A percentile compares a stretch with the other conserved stretches of the same genome.
phyloP scores from a whole-genome alignment of 129 eudicot species.

The Smallanthus sonchifolius region DNA sequence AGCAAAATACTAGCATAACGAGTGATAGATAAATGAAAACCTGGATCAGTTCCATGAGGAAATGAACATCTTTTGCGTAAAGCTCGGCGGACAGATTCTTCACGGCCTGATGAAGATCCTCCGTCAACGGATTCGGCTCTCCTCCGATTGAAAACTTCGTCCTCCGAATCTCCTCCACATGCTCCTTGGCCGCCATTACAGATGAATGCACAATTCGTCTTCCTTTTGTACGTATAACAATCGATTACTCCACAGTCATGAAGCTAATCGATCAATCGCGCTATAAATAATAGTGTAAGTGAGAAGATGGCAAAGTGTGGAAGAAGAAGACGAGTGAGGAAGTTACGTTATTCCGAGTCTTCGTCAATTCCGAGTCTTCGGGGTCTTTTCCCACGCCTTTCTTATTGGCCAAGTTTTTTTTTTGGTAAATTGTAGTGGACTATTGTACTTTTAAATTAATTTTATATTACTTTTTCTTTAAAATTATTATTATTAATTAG shows the following conservation, averaged over 20 bases:
- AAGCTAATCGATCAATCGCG: not conserved
- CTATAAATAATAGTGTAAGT: not conserved
- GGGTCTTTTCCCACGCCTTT: constrained; percentile 6
- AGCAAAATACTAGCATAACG: not conserved
- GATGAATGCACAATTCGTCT: constrained; percentile 2
- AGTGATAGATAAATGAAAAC: constrained; percentile 6
- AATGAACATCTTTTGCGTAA: constrained; percentile 61
- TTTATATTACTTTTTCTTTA: no score
- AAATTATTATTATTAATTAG: no score
- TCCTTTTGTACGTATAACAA: not conserved
- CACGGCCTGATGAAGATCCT: constrained; percentile 63
- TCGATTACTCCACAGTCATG: not conserved
- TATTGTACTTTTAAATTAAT: no score
- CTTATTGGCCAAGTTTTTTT: not conserved
- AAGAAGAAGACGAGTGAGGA: constrained; percentile 11
- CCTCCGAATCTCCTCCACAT: constrained; percentile 50
- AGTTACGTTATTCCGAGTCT: constrained; percentile 2
- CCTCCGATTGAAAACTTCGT: constrained; percentile 53
- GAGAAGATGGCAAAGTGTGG: constrained; percentile 3
- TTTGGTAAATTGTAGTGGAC: not conserved
- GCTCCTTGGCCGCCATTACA: constrained; percentile 36
- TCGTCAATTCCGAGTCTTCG: not conserved
- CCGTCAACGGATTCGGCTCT: constrained; percentile 41
- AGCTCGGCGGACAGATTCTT: constrained; percentile 62
- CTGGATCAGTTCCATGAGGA: constrained; percentile 68